Evolutionary conservation across 2,329 filamentous ascomycete species (phyloP), one percentile per base, ranked within the genome.

Genomic region (Alternaria metachromatica): DNA sequence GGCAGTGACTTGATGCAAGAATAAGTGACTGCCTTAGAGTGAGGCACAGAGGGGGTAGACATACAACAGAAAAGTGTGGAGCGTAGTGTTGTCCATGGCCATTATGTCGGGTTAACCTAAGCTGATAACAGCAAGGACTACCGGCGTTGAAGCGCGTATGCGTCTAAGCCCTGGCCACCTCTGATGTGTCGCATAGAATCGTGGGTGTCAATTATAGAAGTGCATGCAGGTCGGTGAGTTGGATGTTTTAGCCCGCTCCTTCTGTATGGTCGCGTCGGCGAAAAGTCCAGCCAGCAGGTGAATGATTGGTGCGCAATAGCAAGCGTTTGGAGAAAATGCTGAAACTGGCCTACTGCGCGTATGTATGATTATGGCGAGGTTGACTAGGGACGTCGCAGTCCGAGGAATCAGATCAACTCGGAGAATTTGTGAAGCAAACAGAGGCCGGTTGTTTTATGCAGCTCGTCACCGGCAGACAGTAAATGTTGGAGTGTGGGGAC

Each of bases 31-130:
- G 46, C 58, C 50, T 60, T 59, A 50, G 63, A 65, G 65, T 60
- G 60, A 62, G 64, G 61, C 51, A 60, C 48, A 46, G 56, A 67
- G 49, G 60, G 68, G 69, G 63, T 65, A 66, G 57, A 75, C 78
- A 72, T 80, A 80, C 78, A 80, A 79, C 50, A 80, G 64, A 78
- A 92, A 91, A 64, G 89, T 90, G 76, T 90, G 86, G 70, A 92
- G 87, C 63, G 89, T 89, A 21, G 89, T 90, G 63, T 76, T 74
- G 55, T 71, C 73, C 78, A 79, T 79, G 64, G 62, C 72, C 70
- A 59, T 57, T 64, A 63, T 69, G 62, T 60, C 68, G 74, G 74
- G 64, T 62, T 58, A 64, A 60, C 55, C 73, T 72, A 71, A 68
- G 68, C 70, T 70, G 64, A 67, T 73, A 72, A 75, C 63, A 64